Evolutionary conservation across 352 stramenopile species (phyloP), one percentile per base, ranked within the genome.

Genomic region (Hyaloperonospora arabidopsidis): DNA sequence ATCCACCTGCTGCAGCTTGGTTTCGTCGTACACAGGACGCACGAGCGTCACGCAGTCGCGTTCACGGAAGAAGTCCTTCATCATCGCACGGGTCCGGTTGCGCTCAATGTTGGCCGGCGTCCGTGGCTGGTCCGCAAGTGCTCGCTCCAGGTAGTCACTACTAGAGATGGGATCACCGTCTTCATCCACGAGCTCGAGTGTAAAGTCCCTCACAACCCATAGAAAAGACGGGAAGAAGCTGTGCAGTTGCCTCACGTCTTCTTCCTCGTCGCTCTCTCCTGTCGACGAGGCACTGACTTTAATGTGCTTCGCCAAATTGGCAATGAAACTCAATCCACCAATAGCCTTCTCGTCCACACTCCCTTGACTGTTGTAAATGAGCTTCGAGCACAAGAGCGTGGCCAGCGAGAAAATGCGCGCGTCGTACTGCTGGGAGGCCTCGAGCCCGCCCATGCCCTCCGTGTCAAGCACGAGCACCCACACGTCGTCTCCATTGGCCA

Each of bases 161-260:
- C 70, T 79, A 1, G 72, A 82, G 65, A 94, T 92, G 13, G 72
- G 64, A 44, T 89, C 70, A 55, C 84, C 83, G 54, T 94, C 80
- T 68, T 91, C 82, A 49, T 93, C 80, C 32, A 92, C 76, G 10
- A 95, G 68, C 47, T 93, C 76, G 12, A 95, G 67, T 22, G 86
- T 87, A 50, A 95, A 95, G 50, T 95, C 86, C 48, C 86, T 77
- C 22, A 95, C 79, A 41, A 95, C 71, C 86, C 86, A 95, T 22
- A 91, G 60, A 57, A 95, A 95, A 10, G 76, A 89, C 47, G 86
- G 86, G 59, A 95, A 93, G 57, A 94, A 93, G 36, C 72, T 77
- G 64, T 87, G 77, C 44, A 91, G 84, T 61, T 90, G 74, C 68
- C 74, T 76, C 18, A 79, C 68, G 35, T 89, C 76, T 34, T 84